Evolutionary conservation across 371 early-diverging fungal species (phyloP), one percentile per base, ranked within the genome.

Genomic region (Mortierella sp.): DNA sequence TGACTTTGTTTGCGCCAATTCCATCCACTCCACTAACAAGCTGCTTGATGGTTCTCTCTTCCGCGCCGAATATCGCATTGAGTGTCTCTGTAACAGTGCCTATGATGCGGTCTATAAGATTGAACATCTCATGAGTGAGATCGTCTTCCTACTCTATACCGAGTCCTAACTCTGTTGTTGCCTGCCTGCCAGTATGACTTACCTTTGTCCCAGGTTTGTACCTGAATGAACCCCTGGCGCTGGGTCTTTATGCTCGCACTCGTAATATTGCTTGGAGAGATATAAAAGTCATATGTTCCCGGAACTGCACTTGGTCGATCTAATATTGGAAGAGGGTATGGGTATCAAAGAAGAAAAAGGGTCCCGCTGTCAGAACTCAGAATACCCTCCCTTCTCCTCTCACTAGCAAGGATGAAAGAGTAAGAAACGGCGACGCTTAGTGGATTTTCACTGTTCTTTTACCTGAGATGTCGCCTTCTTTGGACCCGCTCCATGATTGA

Each of bases 51-150:
- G 28, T 55, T 28, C 26, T 38, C 54, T 82, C 79, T 58, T 86
- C 85, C 21, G 72, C 47, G 24, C 63, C 71, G 71, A 86, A 83
- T 16, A 86, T 61, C 21, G 74, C 72, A 0, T 52, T 61, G 7
- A 84, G 42, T 9, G 67, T 54, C 49, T 71, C 63, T 10, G 54
- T 56, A 23, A 71, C 50, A 9, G 67, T 31, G 1, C 62, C 51
- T 14, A 64, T 39, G 39, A 79, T 71, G 3, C 53, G 49, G n/a
- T 58, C 80, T 76, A 54, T 34, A 34, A 34, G 34, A n/a, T n/a
- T n/a, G n/a, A n/a, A n/a, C n/a, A n/a, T n/a, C n/a, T n/a, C n/a
- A n/a, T n/a, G n/a, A n/a, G 34, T 7, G 13, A 23, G 21, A 27
- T 3, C 50, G 24, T 10, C n/a, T 13, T 31, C 38, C 23, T 10